Evolutionary conservation across 139 green algal genomes (phyloP), one percentile per base, ranked within the genome.

Genomic region (Chlamydomonas schloesseri): DNA sequence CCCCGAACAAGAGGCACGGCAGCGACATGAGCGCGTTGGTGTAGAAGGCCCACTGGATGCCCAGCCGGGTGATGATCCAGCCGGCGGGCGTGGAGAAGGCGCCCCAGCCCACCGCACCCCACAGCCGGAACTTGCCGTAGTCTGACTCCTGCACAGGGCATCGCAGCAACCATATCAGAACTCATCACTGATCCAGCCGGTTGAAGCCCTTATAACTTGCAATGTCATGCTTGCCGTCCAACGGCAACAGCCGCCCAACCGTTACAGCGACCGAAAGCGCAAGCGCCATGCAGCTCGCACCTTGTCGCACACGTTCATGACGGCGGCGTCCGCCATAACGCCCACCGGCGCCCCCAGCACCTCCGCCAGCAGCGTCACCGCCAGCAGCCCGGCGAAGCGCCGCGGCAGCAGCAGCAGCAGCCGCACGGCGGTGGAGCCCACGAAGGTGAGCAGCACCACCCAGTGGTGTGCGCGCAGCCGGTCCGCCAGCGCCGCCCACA

Each of bases 81-180:
- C 88, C 84, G 0, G 85, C 75, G 18, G 92, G 58, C n/a, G 79
- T 50, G 71, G 37, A 81, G 26, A 91, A 68, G 50, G 13, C 57
- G 65, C 91, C 91, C 91, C 91, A 94, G 18, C 89, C 89, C 20
- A 93, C 84, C 0, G 91, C 91, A 17, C 91, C 91, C 87, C 87
- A 94, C 46, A 93, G 88, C 46, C 91, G 73, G 80, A 64, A 86
- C 72, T 90, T 89, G 74, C 91, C 91, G 53, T 94, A 94, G 36
- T 93, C 88, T 0, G 65, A 73, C 36, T 93, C 88, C 64, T 76
- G 64, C 17, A 31, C 13, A 10, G 5, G 55, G 55, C 55, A 10
- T 31, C n/a, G n/a, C n/a, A n/a, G n/a, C n/a, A n/a, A n/a, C n/a
- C n/a, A n/a, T n/a, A n/a, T n/a, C n/a, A n/a, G n/a, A n/a, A n/a